Conservation (phyloP, 208 protist genomes). For the Leishmania gerbilli region DNA sequence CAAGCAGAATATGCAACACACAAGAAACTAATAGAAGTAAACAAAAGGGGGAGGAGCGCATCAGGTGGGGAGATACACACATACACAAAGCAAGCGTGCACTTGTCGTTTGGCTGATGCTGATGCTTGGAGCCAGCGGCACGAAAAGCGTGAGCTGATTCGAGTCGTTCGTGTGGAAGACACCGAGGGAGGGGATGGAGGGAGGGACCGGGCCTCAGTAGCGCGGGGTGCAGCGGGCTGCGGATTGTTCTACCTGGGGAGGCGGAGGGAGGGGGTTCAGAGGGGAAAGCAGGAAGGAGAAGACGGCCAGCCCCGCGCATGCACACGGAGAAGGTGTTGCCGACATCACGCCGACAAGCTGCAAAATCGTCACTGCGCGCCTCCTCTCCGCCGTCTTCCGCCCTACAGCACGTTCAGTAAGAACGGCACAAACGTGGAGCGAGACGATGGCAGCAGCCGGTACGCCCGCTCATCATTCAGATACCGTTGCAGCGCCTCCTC, state of each 20-base stretch:
- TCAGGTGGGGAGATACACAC: not conserved
- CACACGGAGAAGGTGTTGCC: too few species aligned
- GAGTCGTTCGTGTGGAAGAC: not conserved
- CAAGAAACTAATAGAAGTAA: not conserved
- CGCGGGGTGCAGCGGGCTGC: not conserved
- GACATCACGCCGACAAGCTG: not conserved
- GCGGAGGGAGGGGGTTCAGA: not conserved
- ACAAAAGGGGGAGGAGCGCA: not conserved
- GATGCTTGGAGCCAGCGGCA: not conserved
- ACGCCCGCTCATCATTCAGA: slow-evolving; percentile 48
- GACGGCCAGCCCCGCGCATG: not conserved
- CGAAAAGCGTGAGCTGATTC: not conserved
- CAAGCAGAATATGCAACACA: not conserved
- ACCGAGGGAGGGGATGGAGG: not conserved
- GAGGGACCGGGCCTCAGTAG: not conserved
- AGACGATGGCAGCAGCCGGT: slow-evolving; percentile 46
- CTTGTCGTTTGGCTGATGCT: not conserved
- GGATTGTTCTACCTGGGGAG: not conserved
- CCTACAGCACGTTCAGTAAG: slow-evolving; percentile 62
- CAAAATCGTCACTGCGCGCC: not conserved
- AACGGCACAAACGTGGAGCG: slow-evolving; percentile 63
- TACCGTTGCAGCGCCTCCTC: slow-evolving; percentile 55
- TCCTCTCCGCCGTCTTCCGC: not conserved
- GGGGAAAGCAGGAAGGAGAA: not conserved
- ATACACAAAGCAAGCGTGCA: not conserved